Percentiles rank a stretch among this genome's conserved stretches.
Evolutionary conservation across 75 land plant species (phyloP).

Genomic region (Cunninghamia lanceolata): DNA sequence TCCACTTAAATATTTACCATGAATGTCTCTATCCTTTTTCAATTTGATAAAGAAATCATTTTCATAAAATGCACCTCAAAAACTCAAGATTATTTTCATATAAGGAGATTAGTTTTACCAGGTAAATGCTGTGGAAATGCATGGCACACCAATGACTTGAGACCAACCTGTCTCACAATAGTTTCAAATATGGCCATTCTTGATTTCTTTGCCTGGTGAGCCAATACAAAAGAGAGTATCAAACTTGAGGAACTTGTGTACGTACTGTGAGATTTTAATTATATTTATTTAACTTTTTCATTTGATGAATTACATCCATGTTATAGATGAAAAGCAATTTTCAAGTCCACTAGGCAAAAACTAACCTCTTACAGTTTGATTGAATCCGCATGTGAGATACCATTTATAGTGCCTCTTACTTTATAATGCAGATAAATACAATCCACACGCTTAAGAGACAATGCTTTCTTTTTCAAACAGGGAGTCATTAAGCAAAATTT

Average conservation of each 20-base stretch:
- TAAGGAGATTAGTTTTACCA: neutral
- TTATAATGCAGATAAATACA: neutral
- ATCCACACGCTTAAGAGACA: neutral
- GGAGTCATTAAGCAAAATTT: neutral
- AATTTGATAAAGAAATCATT: neutral
- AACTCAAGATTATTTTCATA: neutral
- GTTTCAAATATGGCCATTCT: slow-evolving; percentile 2
- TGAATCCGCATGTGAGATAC: neutral
- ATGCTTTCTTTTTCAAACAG: neutral
- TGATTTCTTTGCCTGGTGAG: neutral
- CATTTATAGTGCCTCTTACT: neutral
- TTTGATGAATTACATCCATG: neutral
- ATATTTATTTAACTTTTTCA: neutral
- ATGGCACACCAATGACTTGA: slow-evolving; percentile 4
- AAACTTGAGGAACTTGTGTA: neutral
- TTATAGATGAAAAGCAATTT: neutral
- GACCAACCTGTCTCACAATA: slow-evolving; percentile 6
- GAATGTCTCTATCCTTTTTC: neutral
- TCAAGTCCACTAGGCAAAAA: neutral
- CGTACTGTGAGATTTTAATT: neutral
- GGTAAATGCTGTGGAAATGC: slow-evolving; percentile 8
- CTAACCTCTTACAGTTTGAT: neutral
- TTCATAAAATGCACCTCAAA: neutral
- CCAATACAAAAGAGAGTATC: neutral
- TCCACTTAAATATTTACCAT: neutral